These are phyloP conservation scores for Nakaseomyces bracarensis DNA, from an alignment of 1,139 yeast species.

Conservation along the genomic window DNA sequence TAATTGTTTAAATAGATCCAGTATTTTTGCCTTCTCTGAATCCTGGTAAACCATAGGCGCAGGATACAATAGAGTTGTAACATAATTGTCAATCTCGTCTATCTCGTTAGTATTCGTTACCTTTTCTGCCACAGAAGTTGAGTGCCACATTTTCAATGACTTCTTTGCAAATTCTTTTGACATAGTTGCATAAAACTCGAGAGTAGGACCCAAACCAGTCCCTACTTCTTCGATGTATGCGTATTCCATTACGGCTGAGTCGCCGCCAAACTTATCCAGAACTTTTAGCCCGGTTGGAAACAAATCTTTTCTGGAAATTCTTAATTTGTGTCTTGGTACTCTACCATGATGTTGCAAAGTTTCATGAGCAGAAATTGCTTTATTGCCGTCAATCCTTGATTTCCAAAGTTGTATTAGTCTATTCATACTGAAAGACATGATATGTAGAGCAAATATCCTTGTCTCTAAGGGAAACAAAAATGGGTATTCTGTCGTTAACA, in stretches of 20 bases:
- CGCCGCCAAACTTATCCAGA: slow-evolving; percentile 64
- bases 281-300: slow-evolving; percentile 77
- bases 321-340: slow-evolving; percentile 70
- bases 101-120: too few relatives aligned
- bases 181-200: slow-evolving; percentile 80
- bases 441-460: slow-evolving; percentile 67
- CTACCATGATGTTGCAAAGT: slow-evolving; percentile 52
- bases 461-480: slow-evolving; percentile 82
- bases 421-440: slow-evolving; percentile 88
- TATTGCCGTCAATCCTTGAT: slow-evolving; percentile 41
- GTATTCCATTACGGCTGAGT: slow-evolving; percentile 76
- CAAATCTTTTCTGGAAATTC: slow-evolving; percentile 63
- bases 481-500: slow-evolving; percentile 63
- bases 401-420: slow-evolving; percentile 79
- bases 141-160: slow-evolving; percentile 63
- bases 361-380: slow-evolving; percentile 22
- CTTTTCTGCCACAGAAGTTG: background rate
- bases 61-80: slow-evolving; percentile 64
- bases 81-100: too few relatives aligned
- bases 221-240: slow-evolving; percentile 93
- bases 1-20: slow-evolving; percentile 53
- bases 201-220: slow-evolving; percentile 90
- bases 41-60: slow-evolving; percentile 41
- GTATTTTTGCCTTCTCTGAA: slow-evolving; percentile 39
- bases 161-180: slow-evolving; percentile 63